Evolutionary conservation across 2,329 filamentous ascomycete genomes (phyloP), one percentile per base, ranked within the genome.

Genomic region (Ophiostoma australiae): DNA sequence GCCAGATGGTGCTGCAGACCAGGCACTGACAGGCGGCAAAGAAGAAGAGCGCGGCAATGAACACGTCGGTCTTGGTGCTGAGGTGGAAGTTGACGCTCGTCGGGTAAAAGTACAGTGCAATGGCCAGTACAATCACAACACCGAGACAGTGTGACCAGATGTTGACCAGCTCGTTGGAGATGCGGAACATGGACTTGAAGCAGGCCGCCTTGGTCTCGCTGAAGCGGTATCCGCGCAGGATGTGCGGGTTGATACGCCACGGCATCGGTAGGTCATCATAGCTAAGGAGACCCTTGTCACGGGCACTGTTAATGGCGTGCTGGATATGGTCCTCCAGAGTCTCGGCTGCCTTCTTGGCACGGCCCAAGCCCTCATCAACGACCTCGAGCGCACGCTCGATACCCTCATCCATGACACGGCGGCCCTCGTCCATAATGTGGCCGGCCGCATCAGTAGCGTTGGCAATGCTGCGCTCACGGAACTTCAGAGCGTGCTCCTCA

Each of bases 41-140:
- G 83, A 99, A 97, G 85, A 99, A 99, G 75, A 96, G 86, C 31
- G 91, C 93, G 0, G 94, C 94, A 73, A 99, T 93, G 77, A 95
- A 87, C 72, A 98, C 88, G 78, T 99, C 95, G 68, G 91, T 88
- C 70, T 93, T 96, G 72, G 91, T 93, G 80, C 92, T 96, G 73
- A 92, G 84, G 67, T 87, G 89, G 82, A 98, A 99, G 79, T 96
- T 94, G 77, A 89, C 85, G 74, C 91, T 94, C 68, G 89, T 89
- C 0, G 95, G 95, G 80, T 99, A 99, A 80, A 97, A 96, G 82
- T 97, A 97, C 76, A 99, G 94, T 71, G 95, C 95, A 63, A 98
- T 86, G 15, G 93, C 84, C 52, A 98, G 85, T 67, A 99, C 91
- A 73, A 97, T 84, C 41, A 98, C 78, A n/a, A 98, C 85, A 23